Evolutionary conservation across 2,329 filamentous ascomycete genomes (phyloP).

Genomic region (Aspergillus sp.): DNA sequence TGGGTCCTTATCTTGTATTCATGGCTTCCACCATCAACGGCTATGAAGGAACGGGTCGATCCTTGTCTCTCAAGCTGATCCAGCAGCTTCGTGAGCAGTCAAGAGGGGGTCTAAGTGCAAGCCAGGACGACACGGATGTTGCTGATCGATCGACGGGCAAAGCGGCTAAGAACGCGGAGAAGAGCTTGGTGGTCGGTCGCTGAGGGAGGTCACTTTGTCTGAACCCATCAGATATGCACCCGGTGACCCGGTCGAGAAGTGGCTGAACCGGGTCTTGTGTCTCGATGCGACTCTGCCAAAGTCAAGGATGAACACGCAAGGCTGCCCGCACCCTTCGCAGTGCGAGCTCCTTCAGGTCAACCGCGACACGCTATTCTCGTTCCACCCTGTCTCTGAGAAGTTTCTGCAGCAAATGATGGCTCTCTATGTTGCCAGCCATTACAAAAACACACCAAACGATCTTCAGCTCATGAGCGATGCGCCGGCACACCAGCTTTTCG

Average conservation of each 20-base stretch:
- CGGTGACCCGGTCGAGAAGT: slow-evolving; percentile 86
- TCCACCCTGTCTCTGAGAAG: slow-evolving; percentile 91
- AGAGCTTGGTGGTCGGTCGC: slow-evolving; percentile 59
- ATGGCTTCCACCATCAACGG: slow-evolving; percentile 99
- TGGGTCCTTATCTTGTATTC: slow-evolving; percentile 95
- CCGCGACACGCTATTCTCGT: slow-evolving; percentile 94
- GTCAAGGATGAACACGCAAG: slow-evolving; percentile 60
- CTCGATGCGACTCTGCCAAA: slow-evolving; percentile 84
- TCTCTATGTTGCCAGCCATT: slow-evolving; percentile 91
- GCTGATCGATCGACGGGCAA: slow-evolving; percentile 73
- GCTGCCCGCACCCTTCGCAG: slow-evolving; percentile 80
- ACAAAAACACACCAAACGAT: slow-evolving; percentile 97
- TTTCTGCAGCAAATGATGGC: slow-evolving; percentile 98
- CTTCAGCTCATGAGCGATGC: slow-evolving; percentile 98
- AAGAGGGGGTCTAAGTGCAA: slow-evolving; percentile 49
- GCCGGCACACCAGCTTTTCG: slow-evolving; percentile 90
- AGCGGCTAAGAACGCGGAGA: slow-evolving; percentile 54
- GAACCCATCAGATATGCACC: slow-evolving; percentile 93
- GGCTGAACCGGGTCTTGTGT: slow-evolving; percentile 89
- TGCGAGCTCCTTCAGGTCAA: slow-evolving; percentile 93
- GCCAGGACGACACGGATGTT: slow-evolving; percentile 52
- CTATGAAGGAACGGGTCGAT: slow-evolving; percentile 93
- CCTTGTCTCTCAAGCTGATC: slow-evolving; percentile 89
- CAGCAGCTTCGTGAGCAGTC: slow-evolving; percentile 95
- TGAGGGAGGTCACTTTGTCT: slow-evolving; percentile 83